Evolutionary conservation across 306 rosid species (phyloP).

Genomic region (Parietaria judaica): DNA sequence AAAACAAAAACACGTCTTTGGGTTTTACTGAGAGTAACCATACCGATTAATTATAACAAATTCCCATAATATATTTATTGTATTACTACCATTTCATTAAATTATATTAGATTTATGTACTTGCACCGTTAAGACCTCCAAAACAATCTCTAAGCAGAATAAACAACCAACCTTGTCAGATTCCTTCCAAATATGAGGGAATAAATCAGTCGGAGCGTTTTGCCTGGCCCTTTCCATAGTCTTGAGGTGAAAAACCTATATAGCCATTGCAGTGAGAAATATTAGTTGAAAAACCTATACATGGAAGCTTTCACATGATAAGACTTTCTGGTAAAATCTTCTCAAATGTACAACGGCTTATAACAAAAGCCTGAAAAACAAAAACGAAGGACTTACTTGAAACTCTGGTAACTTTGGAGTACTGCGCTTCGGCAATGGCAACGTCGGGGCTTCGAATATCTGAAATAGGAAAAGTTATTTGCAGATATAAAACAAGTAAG

Average conservation of each 20-base stretch:
- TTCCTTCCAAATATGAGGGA: slow-evolving; percentile 40
- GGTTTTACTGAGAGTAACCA: not conserved
- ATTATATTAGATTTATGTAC: not conserved
- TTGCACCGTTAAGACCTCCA: not conserved
- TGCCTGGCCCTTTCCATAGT: slow-evolving; percentile 85
- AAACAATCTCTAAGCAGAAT: no score
- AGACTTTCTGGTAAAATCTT: not conserved
- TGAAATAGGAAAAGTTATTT: slow-evolving; percentile 24
- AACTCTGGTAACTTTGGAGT: slow-evolving; percentile 78
- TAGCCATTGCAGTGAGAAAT: slow-evolving; percentile 21
- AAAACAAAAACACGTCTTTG: not conserved
- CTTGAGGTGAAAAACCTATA: slow-evolving; percentile 81
- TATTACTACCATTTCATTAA: not conserved
- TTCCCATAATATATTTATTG: no score
- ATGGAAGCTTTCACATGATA: slow-evolving; percentile 12
- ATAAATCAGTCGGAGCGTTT: slow-evolving; percentile 44
- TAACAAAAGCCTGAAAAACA: not conserved
- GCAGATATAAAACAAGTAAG: slow-evolving; percentile 16
- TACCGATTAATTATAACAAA: no score
- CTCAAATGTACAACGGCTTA: no score
- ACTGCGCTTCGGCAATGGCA: slow-evolving; percentile 69
- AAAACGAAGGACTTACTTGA: slow-evolving; percentile 51
- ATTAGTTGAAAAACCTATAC: slow-evolving; percentile 63
- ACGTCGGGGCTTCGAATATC: slow-evolving; percentile 85
- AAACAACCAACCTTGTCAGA: slow-evolving; percentile 34